These are phyloP conservation scores for Ophiostoma quercus DNA, from an alignment of 2,329 filamentous ascomycete genomes.

Conservation along the genomic window DNA sequence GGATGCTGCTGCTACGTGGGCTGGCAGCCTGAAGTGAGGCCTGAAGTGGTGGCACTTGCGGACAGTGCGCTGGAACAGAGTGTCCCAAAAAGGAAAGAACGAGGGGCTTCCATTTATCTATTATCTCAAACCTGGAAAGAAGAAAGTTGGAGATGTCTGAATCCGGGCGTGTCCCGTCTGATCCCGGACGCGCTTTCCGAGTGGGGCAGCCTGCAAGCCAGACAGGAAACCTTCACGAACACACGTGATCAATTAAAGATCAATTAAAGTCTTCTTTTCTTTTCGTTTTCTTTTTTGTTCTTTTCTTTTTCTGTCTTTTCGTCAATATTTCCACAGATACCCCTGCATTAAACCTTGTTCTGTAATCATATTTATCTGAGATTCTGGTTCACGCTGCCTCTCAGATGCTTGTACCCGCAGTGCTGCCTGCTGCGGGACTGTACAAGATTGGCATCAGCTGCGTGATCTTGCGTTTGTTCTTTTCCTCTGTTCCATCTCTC, in stretches of 20 bases:
- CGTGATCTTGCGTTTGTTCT: neutral
- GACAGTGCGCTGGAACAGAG: neutral
- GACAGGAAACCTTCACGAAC: neutral
- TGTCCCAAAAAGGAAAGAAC: constrained; percentile 2
- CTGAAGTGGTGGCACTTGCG: neutral
- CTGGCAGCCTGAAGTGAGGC: constrained; percentile 2
- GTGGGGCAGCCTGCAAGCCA: neutral
- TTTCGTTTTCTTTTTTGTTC: neutral
- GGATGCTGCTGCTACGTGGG: neutral
- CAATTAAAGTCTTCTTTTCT: neutral
- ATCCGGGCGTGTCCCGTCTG: constrained; percentile 9
- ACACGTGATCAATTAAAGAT: constrained; percentile 6
- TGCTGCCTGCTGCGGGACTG: constrained; percentile 15
- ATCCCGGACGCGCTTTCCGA: constrained; percentile 12
- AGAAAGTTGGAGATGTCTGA: neutral
- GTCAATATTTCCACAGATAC: neutral
- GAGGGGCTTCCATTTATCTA: neutral
- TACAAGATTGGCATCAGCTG: constrained; percentile 1
- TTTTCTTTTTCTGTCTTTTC: neutral
- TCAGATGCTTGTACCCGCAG: neutral
- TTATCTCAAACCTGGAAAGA: neutral
- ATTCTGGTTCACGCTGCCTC: neutral
- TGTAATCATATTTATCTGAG: neutral
- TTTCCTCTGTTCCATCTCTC: neutral
- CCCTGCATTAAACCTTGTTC: neutral